Percentiles rank a stretch among this genome's conserved stretches.
Conservation (phyloP, 306 rosid genomes). For the Vigna trinervia region DNA sequence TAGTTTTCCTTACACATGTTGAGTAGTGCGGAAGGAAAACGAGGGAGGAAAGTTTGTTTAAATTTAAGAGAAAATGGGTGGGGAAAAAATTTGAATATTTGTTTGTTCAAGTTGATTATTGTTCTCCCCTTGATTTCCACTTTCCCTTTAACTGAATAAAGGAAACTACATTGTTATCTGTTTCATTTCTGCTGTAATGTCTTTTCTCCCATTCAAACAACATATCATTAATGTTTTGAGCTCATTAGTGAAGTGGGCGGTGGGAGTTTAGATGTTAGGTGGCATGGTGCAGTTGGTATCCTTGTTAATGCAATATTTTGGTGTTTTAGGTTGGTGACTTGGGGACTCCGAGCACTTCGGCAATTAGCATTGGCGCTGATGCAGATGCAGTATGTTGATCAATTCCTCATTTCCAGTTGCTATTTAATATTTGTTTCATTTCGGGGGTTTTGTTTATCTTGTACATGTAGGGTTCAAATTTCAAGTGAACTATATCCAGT, state of each 20-base stretch:
- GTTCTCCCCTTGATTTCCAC: background rate
- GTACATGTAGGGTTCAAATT: background rate
- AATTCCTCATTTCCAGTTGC: background rate
- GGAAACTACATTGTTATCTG: background rate
- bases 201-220: background rate
- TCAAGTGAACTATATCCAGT: background rate
- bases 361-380: conserved; percentile 67
- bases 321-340: conserved; percentile 63
- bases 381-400: conserved; percentile 64
- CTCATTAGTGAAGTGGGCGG: background rate
- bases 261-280: background rate
- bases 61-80: background rate
- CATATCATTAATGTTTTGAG: conserved; percentile 5
- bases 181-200: background rate
- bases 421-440: conserved; percentile 15
- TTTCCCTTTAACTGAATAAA: background rate
- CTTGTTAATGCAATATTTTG: conserved; percentile 30
- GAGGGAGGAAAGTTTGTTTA: background rate
- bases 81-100: background rate
- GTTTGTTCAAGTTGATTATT: background rate
- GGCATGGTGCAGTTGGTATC: conserved; percentile 9
- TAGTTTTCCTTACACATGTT: background rate
- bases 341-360: conserved; percentile 67
- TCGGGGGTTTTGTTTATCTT: background rate
- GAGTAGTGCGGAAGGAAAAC: background rate